These are phyloP conservation scores for Dillenia suffruticosa DNA, from an alignment of 164 flowering plant genomes.

Conservation along the genomic window DNA sequence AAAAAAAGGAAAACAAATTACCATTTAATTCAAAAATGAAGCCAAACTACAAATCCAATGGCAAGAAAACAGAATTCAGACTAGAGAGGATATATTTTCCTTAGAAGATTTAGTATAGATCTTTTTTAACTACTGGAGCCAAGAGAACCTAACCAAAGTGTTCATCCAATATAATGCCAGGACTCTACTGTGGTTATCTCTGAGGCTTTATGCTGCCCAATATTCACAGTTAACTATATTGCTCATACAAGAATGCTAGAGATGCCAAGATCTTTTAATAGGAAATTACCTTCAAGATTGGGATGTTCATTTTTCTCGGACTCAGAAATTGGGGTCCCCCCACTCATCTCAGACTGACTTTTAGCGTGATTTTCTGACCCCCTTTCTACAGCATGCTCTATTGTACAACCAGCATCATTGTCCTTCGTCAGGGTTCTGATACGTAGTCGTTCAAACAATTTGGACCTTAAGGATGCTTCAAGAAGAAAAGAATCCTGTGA, in stretches of 20 bases:
- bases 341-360: slow-evolving; percentile 22
- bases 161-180: no score
- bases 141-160: no score
- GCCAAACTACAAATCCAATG: no score
- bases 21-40: no score
- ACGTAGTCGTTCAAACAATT: slow-evolving; percentile 62
- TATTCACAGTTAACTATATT: not conserved
- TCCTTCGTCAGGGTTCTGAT: slow-evolving; percentile 24
- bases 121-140: no score
- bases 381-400: slow-evolving; percentile 20
- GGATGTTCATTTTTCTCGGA: slow-evolving; percentile 24
- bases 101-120: no score
- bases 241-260: not conserved
- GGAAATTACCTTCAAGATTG: slow-evolving; percentile 34
- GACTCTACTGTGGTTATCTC: no score
- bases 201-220: not conserved
- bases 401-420: slow-evolving; percentile 8
- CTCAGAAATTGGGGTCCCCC: slow-evolving; percentile 11
- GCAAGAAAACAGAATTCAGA: no score
- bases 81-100: no score
- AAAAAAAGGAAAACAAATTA: no score
- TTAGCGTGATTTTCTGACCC: slow-evolving; percentile 25
- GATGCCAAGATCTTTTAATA: not conserved
- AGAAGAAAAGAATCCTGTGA: slow-evolving; percentile 46
- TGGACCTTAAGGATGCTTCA: slow-evolving; percentile 76